phyloP scores from a whole-genome alignment of 768 basidiomycete species.

The Rhizopogon sp. region DNA sequence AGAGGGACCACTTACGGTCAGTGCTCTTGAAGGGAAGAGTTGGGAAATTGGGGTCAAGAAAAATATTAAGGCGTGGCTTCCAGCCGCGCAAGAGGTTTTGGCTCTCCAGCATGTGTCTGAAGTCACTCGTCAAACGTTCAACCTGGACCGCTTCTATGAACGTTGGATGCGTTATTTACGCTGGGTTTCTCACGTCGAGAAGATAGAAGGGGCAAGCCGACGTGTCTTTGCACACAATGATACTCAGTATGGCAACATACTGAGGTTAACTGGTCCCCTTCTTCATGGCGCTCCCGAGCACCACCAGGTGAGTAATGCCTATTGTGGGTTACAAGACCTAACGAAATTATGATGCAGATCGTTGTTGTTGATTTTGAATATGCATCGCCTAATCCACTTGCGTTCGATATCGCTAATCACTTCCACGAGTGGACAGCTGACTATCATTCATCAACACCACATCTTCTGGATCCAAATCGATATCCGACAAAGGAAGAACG shows the following conservation, averaged over 20 bases:
- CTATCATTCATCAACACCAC: conserved; percentile 71
- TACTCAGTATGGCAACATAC: conserved; percentile 90
- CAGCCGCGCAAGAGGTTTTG: conserved; percentile 70
- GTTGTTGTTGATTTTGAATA: conserved; percentile 99
- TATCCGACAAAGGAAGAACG: conserved; percentile 77
- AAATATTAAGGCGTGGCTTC: conserved; percentile 71
- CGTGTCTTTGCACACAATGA: conserved; percentile 92
- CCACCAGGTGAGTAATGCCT: conserved; percentile 52
- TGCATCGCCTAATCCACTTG: conserved; percentile 85
- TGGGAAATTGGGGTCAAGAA: conserved; percentile 58
- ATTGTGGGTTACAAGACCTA: not conserved
- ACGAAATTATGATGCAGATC: conserved; percentile 47
- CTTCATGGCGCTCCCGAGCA: conserved; percentile 63
- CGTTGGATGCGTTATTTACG: conserved; percentile 66
- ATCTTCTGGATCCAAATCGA: conserved; percentile 51
- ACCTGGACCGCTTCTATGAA: conserved; percentile 56
- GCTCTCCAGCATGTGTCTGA: conserved; percentile 47
- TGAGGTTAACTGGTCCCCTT: conserved; percentile 54
- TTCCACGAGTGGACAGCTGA: conserved; percentile 97
- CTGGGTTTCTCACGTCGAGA: conserved; percentile 65
- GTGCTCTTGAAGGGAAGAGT: conserved; percentile 37
- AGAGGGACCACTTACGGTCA: conserved; percentile 37
- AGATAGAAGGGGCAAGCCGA: conserved; percentile 50
- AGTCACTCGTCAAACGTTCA: conserved; percentile 45
- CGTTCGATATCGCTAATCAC: conserved; percentile 95